Conservation (phyloP, 78 protist species). For the Monocercomonoides exilis region DNA sequence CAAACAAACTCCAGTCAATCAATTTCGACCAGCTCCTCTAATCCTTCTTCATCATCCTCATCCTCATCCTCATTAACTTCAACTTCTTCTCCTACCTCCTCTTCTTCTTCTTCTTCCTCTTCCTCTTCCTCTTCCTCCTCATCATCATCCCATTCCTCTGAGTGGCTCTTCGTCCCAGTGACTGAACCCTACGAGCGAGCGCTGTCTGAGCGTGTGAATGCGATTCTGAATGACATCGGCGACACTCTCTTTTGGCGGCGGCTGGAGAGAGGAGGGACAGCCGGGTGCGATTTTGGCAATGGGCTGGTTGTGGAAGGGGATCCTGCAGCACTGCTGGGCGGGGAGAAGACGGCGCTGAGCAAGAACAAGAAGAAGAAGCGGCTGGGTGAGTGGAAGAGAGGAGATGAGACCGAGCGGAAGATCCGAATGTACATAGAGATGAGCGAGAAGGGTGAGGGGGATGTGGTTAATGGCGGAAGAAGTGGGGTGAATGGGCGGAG, state of each 20-base stretch:
- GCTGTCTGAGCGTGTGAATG: neutral
- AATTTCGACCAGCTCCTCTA: neutral
- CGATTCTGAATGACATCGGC: neutral
- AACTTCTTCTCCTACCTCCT: too few relatives aligned
- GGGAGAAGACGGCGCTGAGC: too few relatives aligned
- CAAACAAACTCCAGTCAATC: neutral
- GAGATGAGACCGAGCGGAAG: too few relatives aligned
- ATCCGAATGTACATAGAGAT: too few relatives aligned
- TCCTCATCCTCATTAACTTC: too few relatives aligned
- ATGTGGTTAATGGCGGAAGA: too few relatives aligned
- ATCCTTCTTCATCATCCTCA: neutral
- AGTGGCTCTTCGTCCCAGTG: neutral
- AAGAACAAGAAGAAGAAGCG: too few relatives aligned
- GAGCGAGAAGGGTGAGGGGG: too few relatives aligned
- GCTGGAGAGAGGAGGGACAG: neutral
- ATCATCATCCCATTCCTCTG: neutral
- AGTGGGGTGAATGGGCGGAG: too few relatives aligned
- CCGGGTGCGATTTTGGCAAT: neutral
- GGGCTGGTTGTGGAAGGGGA: neutral
- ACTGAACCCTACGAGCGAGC: neutral
- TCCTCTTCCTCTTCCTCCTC: neutral
- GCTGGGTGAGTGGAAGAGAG: too few relatives aligned
- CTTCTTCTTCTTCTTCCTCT: too few relatives aligned
- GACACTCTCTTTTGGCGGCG: neutral
- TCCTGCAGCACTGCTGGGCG: too few relatives aligned